Evolutionary conservation across 2,329 filamentous ascomycete genomes (phyloP).

Genomic region (Graphilbum fragrans): DNA sequence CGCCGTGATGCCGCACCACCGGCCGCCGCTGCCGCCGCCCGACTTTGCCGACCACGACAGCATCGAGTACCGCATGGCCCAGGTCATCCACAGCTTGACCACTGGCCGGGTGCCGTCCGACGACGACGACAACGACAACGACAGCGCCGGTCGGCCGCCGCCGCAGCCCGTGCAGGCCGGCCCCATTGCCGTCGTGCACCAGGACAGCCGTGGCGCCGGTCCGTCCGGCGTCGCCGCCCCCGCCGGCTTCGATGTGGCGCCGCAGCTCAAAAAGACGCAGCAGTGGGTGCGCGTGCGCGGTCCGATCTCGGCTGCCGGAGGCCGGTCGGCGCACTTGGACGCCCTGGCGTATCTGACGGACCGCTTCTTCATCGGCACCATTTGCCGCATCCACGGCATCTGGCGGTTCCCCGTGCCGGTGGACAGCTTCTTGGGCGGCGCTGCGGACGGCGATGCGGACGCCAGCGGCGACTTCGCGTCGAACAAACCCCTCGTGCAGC

Average conservation of each 20-base stretch:
- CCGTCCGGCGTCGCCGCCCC: background rate
- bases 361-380: slow-evolving; percentile 84
- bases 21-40: slow-evolving; percentile 19
- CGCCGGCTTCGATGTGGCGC: slow-evolving; percentile 30
- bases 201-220: background rate
- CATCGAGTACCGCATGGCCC: slow-evolving; percentile 30
- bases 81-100: slow-evolving; percentile 23
- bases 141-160: slow-evolving; percentile 8
- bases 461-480: slow-evolving; percentile 18
- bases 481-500: slow-evolving; percentile 24
- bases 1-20: slow-evolving; percentile 8
- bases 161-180: slow-evolving; percentile 31
- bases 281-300: slow-evolving; percentile 69
- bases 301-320: slow-evolving; percentile 56
- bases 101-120: slow-evolving; percentile 17
- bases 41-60: slow-evolving; percentile 28
- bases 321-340: slow-evolving; percentile 68
- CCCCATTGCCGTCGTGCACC: slow-evolving; percentile 24
- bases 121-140: too few relatives aligned
- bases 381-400: slow-evolving; percentile 67
- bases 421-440: slow-evolving; percentile 34
- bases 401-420: slow-evolving; percentile 52
- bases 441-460: background rate
- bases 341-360: slow-evolving; percentile 92
- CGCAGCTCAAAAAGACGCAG: slow-evolving; percentile 55